Base-by-base conservation (phyloP, 2,329 filamentous ascomycete species). In the Phaeoacremonium minimum region DNA sequence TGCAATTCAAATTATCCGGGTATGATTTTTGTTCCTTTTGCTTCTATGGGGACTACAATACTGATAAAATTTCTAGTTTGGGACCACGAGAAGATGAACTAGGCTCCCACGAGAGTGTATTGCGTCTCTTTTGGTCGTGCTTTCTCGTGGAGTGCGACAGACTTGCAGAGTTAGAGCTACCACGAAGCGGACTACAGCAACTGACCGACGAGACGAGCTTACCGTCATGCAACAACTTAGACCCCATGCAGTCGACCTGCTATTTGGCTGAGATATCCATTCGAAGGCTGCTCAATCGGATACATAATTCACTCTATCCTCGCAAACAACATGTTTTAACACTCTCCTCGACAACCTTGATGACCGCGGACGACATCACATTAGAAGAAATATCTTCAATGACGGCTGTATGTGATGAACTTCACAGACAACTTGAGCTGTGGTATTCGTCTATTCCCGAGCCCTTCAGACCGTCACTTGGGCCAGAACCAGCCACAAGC, bases 401-500 rank as follows among this genome's bases (percentile, higher is more conserved):
- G 40, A 47, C 46, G 17, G 39, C 43, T 2, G 41, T 56, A 6
- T 53, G 53, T 17, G 52, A 55, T 11, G 56, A 59, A 32, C 46
- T 60, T 8, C 46, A 56, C 18, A 40, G 46, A 3, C 56, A 59
- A 36, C 44, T 60, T 4, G 46, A 56, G 13, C 37, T 44, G 6
- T 60, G 56, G 56, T 49, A 60, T 32, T 30, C 45, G 3, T 57
- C 56, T 7, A 57, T 60, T 12, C 56, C 56, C 0, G 54, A 57
- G 22, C 37, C 40, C 3, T 51, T 49, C 29, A 46, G 53, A 6
- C 56, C 56, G 6, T 38, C 37, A 2, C 42, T 58, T 4, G 45
- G 42, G 4, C 30, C 50, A 1, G 46, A 46, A 5, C 45, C 47
- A 4, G 37, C 37, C 9, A 33, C 40, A 12, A 50, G 50, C 12